Evolutionary conservation across 805 yeast species (phyloP), one percentile per base, ranked within the genome.

Genomic region (Metschnikowia kunwiensis): DNA sequence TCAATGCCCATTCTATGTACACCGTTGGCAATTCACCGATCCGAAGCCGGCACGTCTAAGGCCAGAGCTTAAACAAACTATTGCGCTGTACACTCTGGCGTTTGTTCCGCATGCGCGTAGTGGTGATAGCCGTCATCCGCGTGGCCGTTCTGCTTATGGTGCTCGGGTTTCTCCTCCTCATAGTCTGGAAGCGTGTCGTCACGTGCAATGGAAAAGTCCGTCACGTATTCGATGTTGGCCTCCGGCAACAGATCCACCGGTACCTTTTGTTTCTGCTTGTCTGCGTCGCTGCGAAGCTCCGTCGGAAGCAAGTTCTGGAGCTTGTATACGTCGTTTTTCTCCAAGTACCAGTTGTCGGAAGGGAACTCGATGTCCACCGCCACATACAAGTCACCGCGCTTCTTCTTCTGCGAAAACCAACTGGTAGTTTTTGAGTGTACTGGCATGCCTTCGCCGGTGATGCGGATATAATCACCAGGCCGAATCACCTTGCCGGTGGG

Each of bases 391-490:
- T 85, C 85, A 17, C 96, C 96, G 28, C 63, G 63, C 34, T 48
- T 51, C 42, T 47, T 53, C 9, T 41, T 54, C 4, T 58, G 43
- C 4, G 40, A 27, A 18, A 48, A 48, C 53, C 51, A 46, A n/a
- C 47, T 22, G 3, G 49, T 25, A 11, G 52, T 45, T 28, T 39
- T 39, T n/a, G 49, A 46, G 40, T 63, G 61, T 5, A 74, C 51
- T 1, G 96, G 96, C 94, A 91, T 86, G 5, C 97, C 97, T 57
- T 87, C 95, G 27, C 74, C 74, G 25, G 70, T 59, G 9, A 89
- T 64, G 41, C 78, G 70, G 22, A 89, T 57, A 38, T 64, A 72
- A 44, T 86, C 86, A 7, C 83, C 82, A 0, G 96, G 96, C 50
- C 81, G 73, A 5, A 88, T 53, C 5, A 91, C 95, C 58, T 82